These are phyloP conservation scores for Guyanaporus albipodus DNA, from an alignment of 768 basidiomycete species.

Conservation along the genomic window DNA sequence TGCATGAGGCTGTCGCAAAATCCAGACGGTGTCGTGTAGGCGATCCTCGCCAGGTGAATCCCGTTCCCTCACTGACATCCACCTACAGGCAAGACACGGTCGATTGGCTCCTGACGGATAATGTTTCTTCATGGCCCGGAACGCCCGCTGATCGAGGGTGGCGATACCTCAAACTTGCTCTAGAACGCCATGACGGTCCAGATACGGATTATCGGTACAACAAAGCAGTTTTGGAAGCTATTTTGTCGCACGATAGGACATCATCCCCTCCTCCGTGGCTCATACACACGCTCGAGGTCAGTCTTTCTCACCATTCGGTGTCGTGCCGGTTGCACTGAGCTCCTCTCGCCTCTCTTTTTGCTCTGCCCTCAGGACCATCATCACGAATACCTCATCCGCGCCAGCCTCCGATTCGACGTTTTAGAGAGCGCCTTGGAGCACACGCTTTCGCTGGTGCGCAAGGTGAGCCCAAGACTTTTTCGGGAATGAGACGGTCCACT, in stretches of 20 bases:
- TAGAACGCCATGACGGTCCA: slow-evolving; percentile 71
- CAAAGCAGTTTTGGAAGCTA: slow-evolving; percentile 72
- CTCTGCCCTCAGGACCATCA: slow-evolving; percentile 49
- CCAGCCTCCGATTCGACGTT: slow-evolving; percentile 73
- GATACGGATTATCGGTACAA: slow-evolving; percentile 74
- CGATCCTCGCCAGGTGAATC: slow-evolving; percentile 7
- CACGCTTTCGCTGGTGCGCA: slow-evolving; percentile 64
- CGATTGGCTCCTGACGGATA: slow-evolving; percentile 82
- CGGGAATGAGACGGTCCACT: background rate
- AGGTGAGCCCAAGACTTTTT: slow-evolving; percentile 44
- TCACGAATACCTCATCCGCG: slow-evolving; percentile 79
- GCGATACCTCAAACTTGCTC: slow-evolving; percentile 78
- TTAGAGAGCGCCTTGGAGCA: slow-evolving; percentile 74
- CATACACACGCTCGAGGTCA: slow-evolving; percentile 67
- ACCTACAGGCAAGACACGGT: slow-evolving; percentile 58
- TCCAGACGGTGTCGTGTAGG: slow-evolving; percentile 57
- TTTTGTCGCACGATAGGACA: slow-evolving; percentile 61
- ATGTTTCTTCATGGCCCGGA: slow-evolving; percentile 80
- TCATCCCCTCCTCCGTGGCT: slow-evolving; percentile 80
- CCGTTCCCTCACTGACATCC: slow-evolving; percentile 3
- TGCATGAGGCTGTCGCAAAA: slow-evolving; percentile 73
- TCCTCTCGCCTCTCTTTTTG: background rate
- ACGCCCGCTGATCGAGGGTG: slow-evolving; percentile 76
- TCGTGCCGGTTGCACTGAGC: background rate
- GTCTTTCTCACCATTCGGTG: slow-evolving; percentile 4